Base-by-base conservation (phyloP, 2,329 filamentous ascomycete genomes). In the Pseudogymnoascus sp. region DNA sequence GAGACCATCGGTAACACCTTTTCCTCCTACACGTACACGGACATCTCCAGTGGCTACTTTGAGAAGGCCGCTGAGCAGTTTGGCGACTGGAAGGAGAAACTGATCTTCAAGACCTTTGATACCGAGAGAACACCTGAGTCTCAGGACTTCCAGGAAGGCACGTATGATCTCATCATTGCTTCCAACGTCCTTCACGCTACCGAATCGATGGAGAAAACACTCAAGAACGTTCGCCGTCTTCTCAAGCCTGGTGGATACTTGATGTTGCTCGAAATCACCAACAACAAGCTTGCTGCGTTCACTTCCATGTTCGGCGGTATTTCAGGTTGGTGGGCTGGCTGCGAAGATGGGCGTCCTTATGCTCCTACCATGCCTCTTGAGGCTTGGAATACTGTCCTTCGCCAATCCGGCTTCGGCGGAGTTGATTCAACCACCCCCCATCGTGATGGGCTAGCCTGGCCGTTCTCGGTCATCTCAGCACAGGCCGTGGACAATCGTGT, bases 11-110 rank as follows among this genome's bases (percentile, higher is more conserved):
- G 67, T 1, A 11, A 64, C 14, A 7, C 62, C 2, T 76, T 75
- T 50, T 64, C 69, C 2, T 71, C 70, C 1, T 81, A 80, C 65
- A 77, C 74, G 0, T 81, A 71, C 66, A 80, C 79, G 0, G 78
- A 80, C 61, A 73, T 79, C 11, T 74, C 74, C 0, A 62, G 70
- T 3, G 72, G 70, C 6, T 77, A 77, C 68, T 78, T 80, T 58
- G 72, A 74, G 12, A 64, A 68, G 1, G 75, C 73, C 0, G 62
- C 67, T 18, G 65, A 70, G 33, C 61, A 60, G 4, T 70, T 73
- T 63, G 58, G 6, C 37, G 61, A 12, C 69, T 74, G 59, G 43
- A 16, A n/a, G 11, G 54, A 37, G 5, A 58, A 37, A 30, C 14
- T 58, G 6, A 37, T 60, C 36, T 77, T 71, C 63, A 69, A 70